Conservation (phyloP, 306 rosid species). For the Pyrus communis region DNA sequence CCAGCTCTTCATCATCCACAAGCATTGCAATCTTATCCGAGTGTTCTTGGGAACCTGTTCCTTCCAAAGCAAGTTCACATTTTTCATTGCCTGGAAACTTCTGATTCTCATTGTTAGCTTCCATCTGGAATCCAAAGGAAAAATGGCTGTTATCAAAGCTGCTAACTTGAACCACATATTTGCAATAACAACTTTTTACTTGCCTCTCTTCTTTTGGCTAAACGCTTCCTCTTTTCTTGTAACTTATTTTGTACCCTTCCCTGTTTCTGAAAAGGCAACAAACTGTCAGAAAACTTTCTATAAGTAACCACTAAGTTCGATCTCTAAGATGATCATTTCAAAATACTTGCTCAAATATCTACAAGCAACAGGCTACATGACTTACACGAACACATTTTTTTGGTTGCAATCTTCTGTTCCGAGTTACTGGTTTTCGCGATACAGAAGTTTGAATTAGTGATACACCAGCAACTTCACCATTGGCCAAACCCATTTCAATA, state of each 20-base stretch:
- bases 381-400: slow-evolving; percentile 39
- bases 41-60: slow-evolving; percentile 33
- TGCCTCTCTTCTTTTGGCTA: slow-evolving; percentile 49
- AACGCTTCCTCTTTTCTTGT: slow-evolving; percentile 52
- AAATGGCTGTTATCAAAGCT: slow-evolving; percentile 12
- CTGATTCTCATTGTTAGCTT: slow-evolving; percentile 29
- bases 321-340: slow-evolving; percentile 4
- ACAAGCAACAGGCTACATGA: slow-evolving; percentile 10
- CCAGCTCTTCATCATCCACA: slow-evolving; percentile 89
- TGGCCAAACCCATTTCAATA: slow-evolving; percentile 33
- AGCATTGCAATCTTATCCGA: slow-evolving; percentile 44
- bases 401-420: slow-evolving; percentile 36
- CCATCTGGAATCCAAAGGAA: slow-evolving; percentile 45
- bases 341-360: neutral
- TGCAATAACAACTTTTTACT: slow-evolving; percentile 1
- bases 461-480: slow-evolving; percentile 17
- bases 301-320: slow-evolving; percentile 10
- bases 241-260: slow-evolving; percentile 39
- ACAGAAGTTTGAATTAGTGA: slow-evolving; percentile 27
- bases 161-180: slow-evolving; percentile 10
- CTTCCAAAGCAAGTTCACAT: slow-evolving; percentile 65
- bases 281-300: slow-evolving; percentile 19
- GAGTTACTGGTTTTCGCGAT: slow-evolving; percentile 16
- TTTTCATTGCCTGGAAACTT: slow-evolving; percentile 33
- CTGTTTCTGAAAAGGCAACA: slow-evolving; percentile 40